phyloP scores from a whole-genome alignment of 768 basidiomycete species.

The Phylloporus sp. region DNA sequence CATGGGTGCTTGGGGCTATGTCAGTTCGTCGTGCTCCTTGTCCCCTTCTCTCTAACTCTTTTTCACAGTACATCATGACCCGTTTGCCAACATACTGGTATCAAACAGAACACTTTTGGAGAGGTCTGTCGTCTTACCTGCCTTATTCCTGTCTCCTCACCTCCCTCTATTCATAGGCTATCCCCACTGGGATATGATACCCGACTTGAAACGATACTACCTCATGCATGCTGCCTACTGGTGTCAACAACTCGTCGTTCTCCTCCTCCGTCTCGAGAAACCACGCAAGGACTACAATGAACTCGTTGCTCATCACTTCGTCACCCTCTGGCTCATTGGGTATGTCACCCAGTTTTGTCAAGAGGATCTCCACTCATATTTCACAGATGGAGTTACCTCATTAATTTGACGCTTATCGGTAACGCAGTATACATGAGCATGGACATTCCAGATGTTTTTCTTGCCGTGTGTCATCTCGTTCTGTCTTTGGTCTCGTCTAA shows the following conservation, averaged over 20 bases:
- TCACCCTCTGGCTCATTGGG: constrained; percentile 94
- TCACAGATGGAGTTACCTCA: constrained; percentile 74
- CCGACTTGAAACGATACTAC: constrained; percentile 86
- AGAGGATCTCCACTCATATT: not conserved
- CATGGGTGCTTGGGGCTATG: constrained; percentile 74
- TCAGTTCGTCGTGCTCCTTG: constrained; percentile 35
- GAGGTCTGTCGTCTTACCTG: constrained; percentile 43
- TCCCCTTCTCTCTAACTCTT: not conserved
- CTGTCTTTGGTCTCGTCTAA: not conserved
- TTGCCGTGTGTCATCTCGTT: constrained; percentile 57
- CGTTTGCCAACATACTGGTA: constrained; percentile 85
- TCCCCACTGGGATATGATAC: constrained; percentile 85
- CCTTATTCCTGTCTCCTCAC: not conserved
- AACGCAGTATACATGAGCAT: constrained; percentile 93
- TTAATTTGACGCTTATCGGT: constrained; percentile 84
- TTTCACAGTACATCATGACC: constrained; percentile 73
- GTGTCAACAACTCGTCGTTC: constrained; percentile 88
- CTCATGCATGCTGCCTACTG: constrained; percentile 92
- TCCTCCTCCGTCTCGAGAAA: constrained; percentile 84
- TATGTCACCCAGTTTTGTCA: constrained; percentile 33
- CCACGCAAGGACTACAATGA: constrained; percentile 90
- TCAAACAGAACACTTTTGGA: constrained; percentile 80
- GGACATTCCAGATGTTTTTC: constrained; percentile 89
- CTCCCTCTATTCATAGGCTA: constrained; percentile 54
- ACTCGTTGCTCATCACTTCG: constrained; percentile 85